These are phyloP conservation scores for Termitomyces sp. DNA, from an alignment of 1,284 basidiomycete species.

Conservation along the genomic window DNA sequence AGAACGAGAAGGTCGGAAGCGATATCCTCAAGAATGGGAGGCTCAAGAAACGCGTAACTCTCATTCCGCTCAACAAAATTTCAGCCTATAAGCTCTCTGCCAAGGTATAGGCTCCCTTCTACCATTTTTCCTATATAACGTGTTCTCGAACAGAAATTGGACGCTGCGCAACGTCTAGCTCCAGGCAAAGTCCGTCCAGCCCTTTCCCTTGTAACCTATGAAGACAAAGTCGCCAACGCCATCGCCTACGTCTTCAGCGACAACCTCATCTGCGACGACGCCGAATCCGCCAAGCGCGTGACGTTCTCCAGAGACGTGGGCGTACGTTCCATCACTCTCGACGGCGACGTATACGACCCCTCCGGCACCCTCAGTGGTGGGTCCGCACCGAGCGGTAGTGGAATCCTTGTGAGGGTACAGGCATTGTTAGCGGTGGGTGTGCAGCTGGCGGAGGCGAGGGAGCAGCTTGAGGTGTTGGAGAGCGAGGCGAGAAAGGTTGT, in stretches of 20 bases:
- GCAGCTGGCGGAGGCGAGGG: conserved; percentile 50
- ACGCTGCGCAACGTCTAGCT: conserved; percentile 72
- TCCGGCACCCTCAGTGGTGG: conserved; percentile 93
- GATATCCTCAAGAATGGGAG: conserved; percentile 80
- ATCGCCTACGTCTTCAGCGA: conserved; percentile 95
- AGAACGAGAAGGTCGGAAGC: conserved; percentile 86
- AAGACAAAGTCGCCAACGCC: conserved; percentile 81
- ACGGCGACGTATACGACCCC: conserved; percentile 97
- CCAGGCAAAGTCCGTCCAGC: conserved; percentile 84
- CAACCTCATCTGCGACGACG: conserved; percentile 89
- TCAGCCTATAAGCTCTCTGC: conserved; percentile 62
- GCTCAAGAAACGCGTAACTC: conserved; percentile 87
- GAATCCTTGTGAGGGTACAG: conserved; percentile 83
- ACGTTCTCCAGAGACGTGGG: conserved; percentile 75
- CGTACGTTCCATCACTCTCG: conserved; percentile 86
- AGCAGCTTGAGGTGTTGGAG: conserved; percentile 52
- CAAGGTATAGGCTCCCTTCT: conserved; percentile 36
- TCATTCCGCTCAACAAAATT: conserved; percentile 95
- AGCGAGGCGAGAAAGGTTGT: conserved; percentile 51
- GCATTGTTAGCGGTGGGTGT: conserved; percentile 62
- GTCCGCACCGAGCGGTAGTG: conserved; percentile 73
- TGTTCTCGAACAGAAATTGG: conserved; percentile 55
- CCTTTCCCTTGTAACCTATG: conserved; percentile 82
- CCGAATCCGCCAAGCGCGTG: conserved; percentile 83
- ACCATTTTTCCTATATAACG: neutral